phyloP scores from a whole-genome alignment of 1,284 basidiomycete species.

The Sporisorium iseilematis-ciliati region DNA sequence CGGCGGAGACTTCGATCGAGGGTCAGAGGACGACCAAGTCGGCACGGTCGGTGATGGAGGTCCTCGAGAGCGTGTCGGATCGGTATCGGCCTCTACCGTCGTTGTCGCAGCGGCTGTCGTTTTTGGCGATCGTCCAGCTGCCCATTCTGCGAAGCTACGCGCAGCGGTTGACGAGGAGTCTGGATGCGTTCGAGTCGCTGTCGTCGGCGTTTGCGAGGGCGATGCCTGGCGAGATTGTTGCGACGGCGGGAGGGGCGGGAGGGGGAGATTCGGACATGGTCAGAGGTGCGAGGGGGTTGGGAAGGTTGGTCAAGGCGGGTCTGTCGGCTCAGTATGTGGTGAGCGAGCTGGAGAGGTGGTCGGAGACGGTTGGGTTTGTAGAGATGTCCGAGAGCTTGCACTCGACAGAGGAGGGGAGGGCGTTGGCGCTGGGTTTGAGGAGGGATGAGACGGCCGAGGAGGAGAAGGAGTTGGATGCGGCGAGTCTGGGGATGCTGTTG shows the following conservation, averaged over 20 bases:
- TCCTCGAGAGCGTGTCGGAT: slow-evolving; percentile 73
- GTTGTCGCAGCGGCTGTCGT: slow-evolving; percentile 81
- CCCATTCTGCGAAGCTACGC: slow-evolving; percentile 84
- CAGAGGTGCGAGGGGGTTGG: slow-evolving; percentile 61
- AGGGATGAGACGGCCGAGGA: slow-evolving; percentile 42
- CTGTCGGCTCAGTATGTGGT: slow-evolving; percentile 55
- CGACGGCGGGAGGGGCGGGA: slow-evolving; percentile 12
- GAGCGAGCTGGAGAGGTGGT: slow-evolving; percentile 56
- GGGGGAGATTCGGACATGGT: slow-evolving; percentile 59
- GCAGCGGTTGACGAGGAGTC: slow-evolving; percentile 80
- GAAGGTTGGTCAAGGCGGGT: slow-evolving; percentile 61
- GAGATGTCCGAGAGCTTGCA: slow-evolving; percentile 49
- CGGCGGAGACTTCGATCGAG: too few species aligned
- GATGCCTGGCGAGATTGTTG: slow-evolving; percentile 79
- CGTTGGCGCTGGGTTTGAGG: slow-evolving; percentile 28
- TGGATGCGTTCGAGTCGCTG: slow-evolving; percentile 88
- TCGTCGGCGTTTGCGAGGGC: slow-evolving; percentile 81
- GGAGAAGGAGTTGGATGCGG: slow-evolving; percentile 59
- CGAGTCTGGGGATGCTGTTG: slow-evolving; percentile 54
- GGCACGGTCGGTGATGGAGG: slow-evolving; percentile 46
- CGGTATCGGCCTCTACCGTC: slow-evolving; percentile 88
- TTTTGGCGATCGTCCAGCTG: slow-evolving; percentile 85
- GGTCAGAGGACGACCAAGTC: slow-evolving; percentile 55
- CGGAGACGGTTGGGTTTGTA: slow-evolving; percentile 56
- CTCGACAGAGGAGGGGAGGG: slow-evolving; percentile 36